Percentiles rank a stretch among this genome's conserved stretches.
Evolutionary conservation across 2,329 filamentous ascomycete genomes (phyloP).

Genomic region (Lasiodiplodia hormozganensis): DNA sequence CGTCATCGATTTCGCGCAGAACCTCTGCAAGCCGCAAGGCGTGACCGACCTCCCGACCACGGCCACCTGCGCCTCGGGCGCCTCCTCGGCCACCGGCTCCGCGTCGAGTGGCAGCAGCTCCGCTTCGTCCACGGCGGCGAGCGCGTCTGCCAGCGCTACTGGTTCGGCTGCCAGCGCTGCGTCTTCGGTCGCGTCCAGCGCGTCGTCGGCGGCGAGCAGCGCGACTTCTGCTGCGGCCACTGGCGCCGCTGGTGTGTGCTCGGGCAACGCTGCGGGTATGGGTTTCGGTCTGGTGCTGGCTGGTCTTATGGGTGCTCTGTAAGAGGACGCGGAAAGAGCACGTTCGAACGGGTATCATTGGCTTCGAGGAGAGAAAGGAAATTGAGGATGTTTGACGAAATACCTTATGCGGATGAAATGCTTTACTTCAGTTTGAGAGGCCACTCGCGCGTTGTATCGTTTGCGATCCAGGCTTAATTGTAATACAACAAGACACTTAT

Average conservation of each 20-base stretch:
- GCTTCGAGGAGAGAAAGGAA: not conserved
- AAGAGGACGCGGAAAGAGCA: not conserved
- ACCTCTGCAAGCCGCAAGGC: conserved; percentile 48
- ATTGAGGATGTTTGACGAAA: not conserved
- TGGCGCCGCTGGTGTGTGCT: conserved; percentile 1
- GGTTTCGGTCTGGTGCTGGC: conserved; percentile 23
- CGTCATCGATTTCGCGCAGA: conserved; percentile 50
- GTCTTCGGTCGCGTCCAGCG: not conserved
- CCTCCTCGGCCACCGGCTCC: conserved; percentile 30
- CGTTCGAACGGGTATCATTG: not conserved
- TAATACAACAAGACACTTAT: not conserved
- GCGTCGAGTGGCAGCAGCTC: conserved; percentile 4
- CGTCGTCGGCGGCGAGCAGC: not conserved
- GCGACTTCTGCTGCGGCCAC: conserved; percentile 3
- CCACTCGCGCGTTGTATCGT: not conserved
- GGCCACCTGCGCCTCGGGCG: conserved; percentile 45
- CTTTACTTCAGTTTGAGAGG: not conserved
- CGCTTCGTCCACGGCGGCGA: not conserved
- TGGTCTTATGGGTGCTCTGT: conserved; percentile 21
- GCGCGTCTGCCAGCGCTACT: conserved; percentile 25
- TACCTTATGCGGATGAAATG: not conserved
- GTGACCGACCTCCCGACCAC: conserved; percentile 47
- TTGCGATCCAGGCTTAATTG: not conserved
- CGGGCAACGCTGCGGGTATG: conserved; percentile 17
- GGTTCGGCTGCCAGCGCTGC: conserved; percentile 5